These are phyloP conservation scores for Hemileccinum hortonii DNA, from an alignment of 1,284 basidiomycete species.

Conservation along the genomic window DNA sequence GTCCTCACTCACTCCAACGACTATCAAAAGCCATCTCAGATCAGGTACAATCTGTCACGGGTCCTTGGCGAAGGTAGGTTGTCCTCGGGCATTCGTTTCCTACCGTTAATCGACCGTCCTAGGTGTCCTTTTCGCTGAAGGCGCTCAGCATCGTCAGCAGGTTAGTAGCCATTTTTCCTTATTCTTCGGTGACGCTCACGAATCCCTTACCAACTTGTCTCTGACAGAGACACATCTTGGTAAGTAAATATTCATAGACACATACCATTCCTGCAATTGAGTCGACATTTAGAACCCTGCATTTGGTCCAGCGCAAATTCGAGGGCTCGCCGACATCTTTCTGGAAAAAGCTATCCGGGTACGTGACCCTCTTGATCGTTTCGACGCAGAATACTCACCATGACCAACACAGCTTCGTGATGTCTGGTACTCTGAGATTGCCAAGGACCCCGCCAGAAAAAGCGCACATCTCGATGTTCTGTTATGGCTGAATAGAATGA, in stretches of 20 bases:
- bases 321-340: conserved; percentile 46
- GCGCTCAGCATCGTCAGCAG: no score
- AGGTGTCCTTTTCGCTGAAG: conserved; percentile 25
- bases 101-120: background rate
- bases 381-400: background rate
- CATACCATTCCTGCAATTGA: background rate
- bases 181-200: background rate
- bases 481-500: no score
- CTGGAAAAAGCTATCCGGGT: conserved; percentile 35
- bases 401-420: conserved; percentile 42
- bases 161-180: no score
- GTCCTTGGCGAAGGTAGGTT: conserved; percentile 32
- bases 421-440: conserved; percentile 32
- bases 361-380: background rate
- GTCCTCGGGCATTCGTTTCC: background rate
- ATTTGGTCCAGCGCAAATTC: conserved; percentile 54
- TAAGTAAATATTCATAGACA: background rate
- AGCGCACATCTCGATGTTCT: no score
- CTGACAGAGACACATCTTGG: conserved; percentile 27
- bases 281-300: conserved; percentile 49
- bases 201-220: background rate
- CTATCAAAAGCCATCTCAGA: background rate
- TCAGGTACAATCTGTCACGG: conserved; percentile 20
- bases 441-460: no score
- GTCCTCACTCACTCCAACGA: no score